Conservation (phyloP, 306 rosid genomes). For the Rosa rugosa region DNA sequence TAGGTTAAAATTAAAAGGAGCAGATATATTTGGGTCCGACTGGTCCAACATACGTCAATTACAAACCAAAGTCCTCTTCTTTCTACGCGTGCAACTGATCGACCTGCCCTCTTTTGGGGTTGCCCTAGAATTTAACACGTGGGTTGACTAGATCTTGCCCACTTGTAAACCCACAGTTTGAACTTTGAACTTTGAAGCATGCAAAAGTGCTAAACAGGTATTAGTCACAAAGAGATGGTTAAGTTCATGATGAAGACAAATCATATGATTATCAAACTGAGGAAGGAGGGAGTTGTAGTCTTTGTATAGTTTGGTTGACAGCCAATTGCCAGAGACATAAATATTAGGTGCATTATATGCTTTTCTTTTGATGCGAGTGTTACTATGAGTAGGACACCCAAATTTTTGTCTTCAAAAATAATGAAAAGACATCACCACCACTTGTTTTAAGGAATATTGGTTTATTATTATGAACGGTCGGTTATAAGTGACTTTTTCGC, state of each 20-base stretch:
- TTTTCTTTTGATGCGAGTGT: slow-evolving; percentile 16
- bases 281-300: background rate
- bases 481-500: background rate
- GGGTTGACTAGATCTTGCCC: slow-evolving; percentile 18
- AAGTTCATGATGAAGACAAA: background rate
- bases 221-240: background rate
- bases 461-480: background rate
- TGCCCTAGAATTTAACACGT: slow-evolving; percentile 23
- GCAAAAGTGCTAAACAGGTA: slow-evolving; percentile 1
- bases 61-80: slow-evolving; percentile 5
- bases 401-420: background rate
- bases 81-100: slow-evolving; percentile 31
- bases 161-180: slow-evolving; percentile 18
- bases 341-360: background rate
- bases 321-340: slow-evolving; percentile 29
- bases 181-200: background rate
- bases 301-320: slow-evolving; percentile 22
- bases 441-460: too few species aligned
- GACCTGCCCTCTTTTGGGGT: slow-evolving; percentile 8
- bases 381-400: slow-evolving; percentile 22
- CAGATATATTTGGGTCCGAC: background rate
- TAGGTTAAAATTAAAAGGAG: background rate
- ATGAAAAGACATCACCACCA: background rate
- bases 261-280: background rate
- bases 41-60: background rate